These are phyloP conservation scores for Alnus rubra DNA, from an alignment of 306 rosid species.

Conservation along the genomic window DNA sequence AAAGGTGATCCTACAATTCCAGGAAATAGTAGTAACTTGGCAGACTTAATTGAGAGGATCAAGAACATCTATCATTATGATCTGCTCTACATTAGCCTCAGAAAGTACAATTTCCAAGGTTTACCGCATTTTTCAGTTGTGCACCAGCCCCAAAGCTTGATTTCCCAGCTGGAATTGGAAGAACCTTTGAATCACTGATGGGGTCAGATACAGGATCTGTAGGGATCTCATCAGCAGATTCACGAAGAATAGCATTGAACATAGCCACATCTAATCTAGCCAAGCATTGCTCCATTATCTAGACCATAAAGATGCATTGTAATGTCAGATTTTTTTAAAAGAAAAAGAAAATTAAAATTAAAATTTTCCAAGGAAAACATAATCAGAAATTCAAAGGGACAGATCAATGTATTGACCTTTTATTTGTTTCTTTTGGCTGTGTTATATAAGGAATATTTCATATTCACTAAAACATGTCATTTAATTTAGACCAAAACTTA, in stretches of 20 bases:
- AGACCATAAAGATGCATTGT: slow-evolving; percentile 21
- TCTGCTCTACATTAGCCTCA: slow-evolving; percentile 5
- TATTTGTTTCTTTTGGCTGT: not conserved
- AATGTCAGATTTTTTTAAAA: slow-evolving; percentile 14
- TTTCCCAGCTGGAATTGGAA: slow-evolving; percentile 77
- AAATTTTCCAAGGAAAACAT: slow-evolving; percentile 3
- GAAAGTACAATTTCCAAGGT: slow-evolving; percentile 18
- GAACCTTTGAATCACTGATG: slow-evolving; percentile 78
- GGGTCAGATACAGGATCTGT: slow-evolving; percentile 97
- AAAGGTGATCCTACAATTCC: not conserved
- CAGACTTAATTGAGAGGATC: not conserved
- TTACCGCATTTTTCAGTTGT: slow-evolving; percentile 88
- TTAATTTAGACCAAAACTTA: not conserved
- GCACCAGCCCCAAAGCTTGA: slow-evolving; percentile 96
- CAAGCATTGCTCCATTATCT: slow-evolving; percentile 98
- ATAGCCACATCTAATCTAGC: slow-evolving; percentile 94
- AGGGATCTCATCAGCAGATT: slow-evolving; percentile 84
- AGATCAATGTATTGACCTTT: not conserved
- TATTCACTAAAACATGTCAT: not conserved
- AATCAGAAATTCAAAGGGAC: not conserved
- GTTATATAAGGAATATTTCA: not conserved
- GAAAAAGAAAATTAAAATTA: not conserved
- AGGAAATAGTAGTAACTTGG: not conserved
- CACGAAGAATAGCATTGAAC: slow-evolving; percentile 98
- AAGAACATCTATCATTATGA: not conserved